phyloP scores from a whole-genome alignment of 495 filamentous ascomycete genomes.

The Aspergillus baeticus region DNA sequence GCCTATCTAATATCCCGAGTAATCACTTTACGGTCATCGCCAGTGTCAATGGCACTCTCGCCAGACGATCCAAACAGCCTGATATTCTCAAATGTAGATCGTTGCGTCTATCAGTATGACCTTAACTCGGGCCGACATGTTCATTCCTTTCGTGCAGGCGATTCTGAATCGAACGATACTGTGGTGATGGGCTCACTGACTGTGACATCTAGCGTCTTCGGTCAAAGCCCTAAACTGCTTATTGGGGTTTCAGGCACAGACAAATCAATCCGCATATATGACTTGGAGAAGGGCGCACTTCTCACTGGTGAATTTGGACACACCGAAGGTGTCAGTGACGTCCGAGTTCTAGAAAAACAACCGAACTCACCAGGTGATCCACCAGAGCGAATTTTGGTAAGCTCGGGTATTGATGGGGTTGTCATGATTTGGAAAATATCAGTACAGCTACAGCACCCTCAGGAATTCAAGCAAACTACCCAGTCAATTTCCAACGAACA shows the following conservation, averaged over 20 bases:
- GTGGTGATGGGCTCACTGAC: slow-evolving; percentile 79
- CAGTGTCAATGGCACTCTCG: slow-evolving; percentile 73
- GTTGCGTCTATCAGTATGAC: slow-evolving; percentile 75
- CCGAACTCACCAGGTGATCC: slow-evolving; percentile 39
- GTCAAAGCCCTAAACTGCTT: slow-evolving; percentile 55
- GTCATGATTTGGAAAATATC: slow-evolving; percentile 81
- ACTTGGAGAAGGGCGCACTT: slow-evolving; percentile 69
- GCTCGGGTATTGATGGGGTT: slow-evolving; percentile 77
- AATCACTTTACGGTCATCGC: slow-evolving; percentile 81
- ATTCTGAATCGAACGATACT: slow-evolving; percentile 73
- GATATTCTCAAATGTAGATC: slow-evolving; percentile 78
- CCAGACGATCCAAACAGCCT: slow-evolving; percentile 59
- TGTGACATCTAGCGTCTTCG: slow-evolving; percentile 39
- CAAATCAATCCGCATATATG: slow-evolving; percentile 90
- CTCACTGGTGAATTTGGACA: slow-evolving; percentile 91
- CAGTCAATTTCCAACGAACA: slow-evolving; percentile 24
- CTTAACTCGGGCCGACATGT: slow-evolving; percentile 67
- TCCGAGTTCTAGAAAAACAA: slow-evolving; percentile 62
- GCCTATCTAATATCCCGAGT: slow-evolving; percentile 74
- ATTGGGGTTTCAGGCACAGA: slow-evolving; percentile 87
- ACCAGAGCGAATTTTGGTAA: slow-evolving; percentile 57
- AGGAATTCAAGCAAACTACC: slow-evolving; percentile 25
- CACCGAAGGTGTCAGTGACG: slow-evolving; percentile 84
- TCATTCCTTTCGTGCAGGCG: slow-evolving; percentile 75
- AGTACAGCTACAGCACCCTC: slow-evolving; percentile 36